Percentiles rank a stretch among this genome's conserved stretches.
Conservation (phyloP, 2,329 filamentous ascomycete genomes). For the Coniochaeta sp. region DNA sequence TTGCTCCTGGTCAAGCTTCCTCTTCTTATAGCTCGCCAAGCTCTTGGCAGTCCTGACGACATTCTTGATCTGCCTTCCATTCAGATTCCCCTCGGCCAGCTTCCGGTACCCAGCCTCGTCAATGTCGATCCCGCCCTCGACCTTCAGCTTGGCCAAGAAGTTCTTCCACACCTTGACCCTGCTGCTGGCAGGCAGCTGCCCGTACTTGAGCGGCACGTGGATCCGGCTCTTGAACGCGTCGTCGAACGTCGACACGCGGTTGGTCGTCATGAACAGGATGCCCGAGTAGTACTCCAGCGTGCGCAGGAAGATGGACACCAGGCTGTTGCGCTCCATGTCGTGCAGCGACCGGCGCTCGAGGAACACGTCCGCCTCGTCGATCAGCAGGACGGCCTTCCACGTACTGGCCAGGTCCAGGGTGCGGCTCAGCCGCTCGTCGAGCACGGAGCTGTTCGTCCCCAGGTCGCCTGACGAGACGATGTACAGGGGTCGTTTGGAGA, state of each 20-base stretch:
- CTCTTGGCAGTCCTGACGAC: constrained; percentile 19
- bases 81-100: constrained; percentile 14
- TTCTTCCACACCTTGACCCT: constrained; percentile 11
- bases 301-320: constrained; percentile 21
- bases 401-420: constrained; percentile 6
- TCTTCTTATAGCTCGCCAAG: constrained; percentile 22
- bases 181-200: constrained; percentile 5
- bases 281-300: constrained; percentile 28
- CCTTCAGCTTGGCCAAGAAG: constrained; percentile 8
- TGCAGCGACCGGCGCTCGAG: not conserved
- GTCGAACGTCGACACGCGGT: constrained; percentile 30
- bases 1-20: constrained; percentile 17
- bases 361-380: constrained; percentile 26
- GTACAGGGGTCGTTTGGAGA: constrained; percentile 6
- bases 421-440: constrained; percentile 1
- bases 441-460: not conserved
- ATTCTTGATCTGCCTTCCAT: constrained; percentile 21
- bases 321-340: constrained; percentile 4
- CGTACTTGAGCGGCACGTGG: constrained; percentile 26
- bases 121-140: constrained; percentile 14
- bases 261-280: constrained; percentile 33
- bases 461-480: constrained; percentile 7
- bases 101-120: constrained; percentile 11
- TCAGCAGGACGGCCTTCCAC: constrained; percentile 22
- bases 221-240: constrained; percentile 31